These are phyloP conservation scores for Platanthera zijinensis DNA, from an alignment of 106 monocot genomes.

Conservation along the genomic window DNA sequence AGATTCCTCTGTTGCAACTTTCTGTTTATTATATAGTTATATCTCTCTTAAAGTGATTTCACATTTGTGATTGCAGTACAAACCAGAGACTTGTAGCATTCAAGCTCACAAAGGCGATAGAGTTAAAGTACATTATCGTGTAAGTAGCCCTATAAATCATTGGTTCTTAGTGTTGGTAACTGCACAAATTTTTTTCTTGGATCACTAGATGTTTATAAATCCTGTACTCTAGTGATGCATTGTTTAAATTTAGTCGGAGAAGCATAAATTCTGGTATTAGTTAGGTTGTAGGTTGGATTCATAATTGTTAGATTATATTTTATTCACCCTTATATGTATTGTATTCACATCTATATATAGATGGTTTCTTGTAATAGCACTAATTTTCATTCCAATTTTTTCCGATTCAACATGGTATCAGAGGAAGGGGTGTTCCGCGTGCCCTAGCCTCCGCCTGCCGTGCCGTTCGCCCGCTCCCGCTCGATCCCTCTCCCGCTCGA, in stretches of 20 bases:
- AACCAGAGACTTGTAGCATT: constrained; percentile 75
- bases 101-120: constrained; percentile 98
- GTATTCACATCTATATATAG: too few species aligned
- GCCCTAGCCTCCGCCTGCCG: too few species aligned
- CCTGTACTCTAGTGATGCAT: not conserved
- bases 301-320: too few species aligned
- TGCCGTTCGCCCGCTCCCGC: too few species aligned
- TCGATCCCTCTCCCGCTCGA: too few species aligned
- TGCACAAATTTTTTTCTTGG: not conserved
- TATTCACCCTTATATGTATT: too few species aligned
- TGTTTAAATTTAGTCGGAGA: not conserved
- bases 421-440: too few species aligned
- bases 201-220: not conserved
- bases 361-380: too few species aligned
- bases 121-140: constrained; percentile 92
- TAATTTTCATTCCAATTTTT: too few species aligned
- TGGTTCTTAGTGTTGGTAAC: not conserved
- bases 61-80: constrained; percentile 49
- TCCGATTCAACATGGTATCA: too few species aligned
- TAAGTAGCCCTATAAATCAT: constrained; percentile 25
- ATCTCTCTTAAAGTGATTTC: not conserved
- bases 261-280: not conserved
- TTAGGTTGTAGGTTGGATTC: not conserved
- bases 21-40: not conserved
- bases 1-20: not conserved